Conservation (phyloP, 371 early-diverging fungal species). For the Coemansia sp. region DNA sequence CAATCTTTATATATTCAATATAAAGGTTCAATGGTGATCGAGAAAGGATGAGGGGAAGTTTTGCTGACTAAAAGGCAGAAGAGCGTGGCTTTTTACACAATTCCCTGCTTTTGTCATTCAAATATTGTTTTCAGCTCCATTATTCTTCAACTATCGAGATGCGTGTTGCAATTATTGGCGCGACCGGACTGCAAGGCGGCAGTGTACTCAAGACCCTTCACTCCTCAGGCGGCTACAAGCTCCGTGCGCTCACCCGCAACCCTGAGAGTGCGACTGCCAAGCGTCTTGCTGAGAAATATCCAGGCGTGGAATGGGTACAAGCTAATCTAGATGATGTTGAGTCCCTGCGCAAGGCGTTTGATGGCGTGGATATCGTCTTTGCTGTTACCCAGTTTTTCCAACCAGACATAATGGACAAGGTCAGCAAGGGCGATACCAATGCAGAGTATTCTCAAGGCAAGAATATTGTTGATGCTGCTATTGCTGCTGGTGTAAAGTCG, state of each 20-base stretch:
- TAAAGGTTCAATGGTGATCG: no score
- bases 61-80: no score
- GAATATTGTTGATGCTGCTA: slow-evolving; percentile 37
- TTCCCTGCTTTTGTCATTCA: neutral
- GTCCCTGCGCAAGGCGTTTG: slow-evolving; percentile 16
- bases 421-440: neutral
- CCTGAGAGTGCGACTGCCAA: neutral
- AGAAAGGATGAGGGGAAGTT: neutral
- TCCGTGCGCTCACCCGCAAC: slow-evolving; percentile 29
- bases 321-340: slow-evolving; percentile 13
- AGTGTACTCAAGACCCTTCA: slow-evolving; percentile 35
- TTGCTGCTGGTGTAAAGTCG: slow-evolving; percentile 15
- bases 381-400: slow-evolving; percentile 19
- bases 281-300: slow-evolving; percentile 15
- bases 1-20: no score
- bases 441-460: slow-evolving; percentile 37
- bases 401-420: neutral
- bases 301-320: slow-evolving; percentile 18
- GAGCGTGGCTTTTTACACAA: no score
- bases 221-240: slow-evolving; percentile 14
- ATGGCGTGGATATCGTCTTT: slow-evolving; percentile 27
- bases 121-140: neutral
- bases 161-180: slow-evolving; percentile 25
- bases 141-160: slow-evolving; percentile 13
- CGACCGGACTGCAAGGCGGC: slow-evolving; percentile 38